phyloP scores from a whole-genome alignment of 148 eudicot genomes.

The Spergularia marina region DNA sequence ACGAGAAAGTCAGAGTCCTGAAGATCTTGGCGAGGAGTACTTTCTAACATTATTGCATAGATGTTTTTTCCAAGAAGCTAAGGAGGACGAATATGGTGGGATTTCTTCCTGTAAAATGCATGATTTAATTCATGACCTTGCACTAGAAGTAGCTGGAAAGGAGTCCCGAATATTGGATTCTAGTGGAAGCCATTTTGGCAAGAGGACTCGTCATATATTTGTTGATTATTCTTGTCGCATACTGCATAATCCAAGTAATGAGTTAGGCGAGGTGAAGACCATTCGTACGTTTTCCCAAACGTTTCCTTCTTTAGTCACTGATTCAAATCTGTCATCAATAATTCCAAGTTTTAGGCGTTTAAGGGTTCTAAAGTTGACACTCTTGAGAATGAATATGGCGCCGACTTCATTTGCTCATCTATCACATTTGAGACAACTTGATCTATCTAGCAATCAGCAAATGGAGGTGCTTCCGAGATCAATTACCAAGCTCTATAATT shows the following conservation, averaged over 20 bases:
- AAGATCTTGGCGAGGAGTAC: constrained; percentile 25
- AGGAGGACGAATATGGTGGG: constrained; percentile 11
- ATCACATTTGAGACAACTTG: constrained; percentile 37
- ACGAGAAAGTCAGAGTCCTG: background rate
- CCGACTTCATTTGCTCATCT: constrained; percentile 23
- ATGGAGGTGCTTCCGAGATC: constrained; percentile 18
- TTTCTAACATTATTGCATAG: constrained; percentile 27
- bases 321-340: background rate
- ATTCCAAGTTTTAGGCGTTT: constrained; percentile 18
- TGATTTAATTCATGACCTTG: constrained; percentile 46
- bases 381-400: background rate
- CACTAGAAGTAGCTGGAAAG: constrained; percentile 23
- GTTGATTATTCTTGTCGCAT: background rate
- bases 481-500: constrained; percentile 26
- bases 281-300: background rate
- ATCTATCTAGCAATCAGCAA: constrained; percentile 8
- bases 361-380: constrained; percentile 29
- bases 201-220: constrained; percentile 19
- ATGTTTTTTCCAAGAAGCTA: constrained; percentile 32
- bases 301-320: background rate
- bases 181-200: background rate
- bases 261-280: background rate
- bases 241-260: background rate
- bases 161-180: background rate
- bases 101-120: constrained; percentile 31